Percentiles rank a stretch among this genome's conserved stretches.
phyloP scores from a whole-genome alignment of 2,329 filamentous ascomycete species.

The Ceratocystis alfenasii region DNA sequence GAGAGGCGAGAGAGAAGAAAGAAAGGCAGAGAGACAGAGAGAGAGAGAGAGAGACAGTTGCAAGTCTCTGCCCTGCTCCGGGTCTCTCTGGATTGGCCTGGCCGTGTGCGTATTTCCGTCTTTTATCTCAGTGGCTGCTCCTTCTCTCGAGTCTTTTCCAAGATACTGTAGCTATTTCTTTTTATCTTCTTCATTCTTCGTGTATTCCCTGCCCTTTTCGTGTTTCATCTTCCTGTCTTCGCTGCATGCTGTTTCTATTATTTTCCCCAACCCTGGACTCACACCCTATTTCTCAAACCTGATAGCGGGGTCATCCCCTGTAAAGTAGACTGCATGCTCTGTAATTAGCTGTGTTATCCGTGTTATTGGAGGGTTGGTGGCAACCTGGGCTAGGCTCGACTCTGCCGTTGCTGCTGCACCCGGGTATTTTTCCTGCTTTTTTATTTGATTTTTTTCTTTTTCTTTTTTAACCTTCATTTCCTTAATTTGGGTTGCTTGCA shows the following conservation, averaged over 20 bases:
- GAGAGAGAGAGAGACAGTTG: too few species aligned
- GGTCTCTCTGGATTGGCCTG: too few species aligned
- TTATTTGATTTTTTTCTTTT: too few species aligned
- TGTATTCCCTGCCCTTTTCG: background rate
- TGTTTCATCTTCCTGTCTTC: constrained; percentile 11
- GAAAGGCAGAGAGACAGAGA: too few species aligned
- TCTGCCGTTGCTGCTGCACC: too few species aligned
- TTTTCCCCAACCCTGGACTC: background rate
- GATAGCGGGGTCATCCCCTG: constrained; percentile 1
- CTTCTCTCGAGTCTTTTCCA: too few species aligned
- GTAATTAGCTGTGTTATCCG: background rate
- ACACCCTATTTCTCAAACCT: background rate
- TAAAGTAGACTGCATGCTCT: background rate
- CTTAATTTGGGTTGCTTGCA: too few species aligned
- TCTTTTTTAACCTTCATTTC: too few species aligned
- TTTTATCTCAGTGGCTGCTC: too few species aligned
- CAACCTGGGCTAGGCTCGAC: background rate
- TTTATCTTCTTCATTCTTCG: background rate
- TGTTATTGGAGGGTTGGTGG: background rate
- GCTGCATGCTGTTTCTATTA: background rate
- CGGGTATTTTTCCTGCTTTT: too few species aligned
- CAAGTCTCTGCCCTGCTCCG: too few species aligned
- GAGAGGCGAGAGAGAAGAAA: background rate
- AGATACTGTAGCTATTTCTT: background rate
- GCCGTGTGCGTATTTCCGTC: too few species aligned